Evolutionary conservation across 2,329 filamentous ascomycete species (phyloP), one percentile per base, ranked within the genome.

Genomic region (Teratosphaeria zuluensis): DNA sequence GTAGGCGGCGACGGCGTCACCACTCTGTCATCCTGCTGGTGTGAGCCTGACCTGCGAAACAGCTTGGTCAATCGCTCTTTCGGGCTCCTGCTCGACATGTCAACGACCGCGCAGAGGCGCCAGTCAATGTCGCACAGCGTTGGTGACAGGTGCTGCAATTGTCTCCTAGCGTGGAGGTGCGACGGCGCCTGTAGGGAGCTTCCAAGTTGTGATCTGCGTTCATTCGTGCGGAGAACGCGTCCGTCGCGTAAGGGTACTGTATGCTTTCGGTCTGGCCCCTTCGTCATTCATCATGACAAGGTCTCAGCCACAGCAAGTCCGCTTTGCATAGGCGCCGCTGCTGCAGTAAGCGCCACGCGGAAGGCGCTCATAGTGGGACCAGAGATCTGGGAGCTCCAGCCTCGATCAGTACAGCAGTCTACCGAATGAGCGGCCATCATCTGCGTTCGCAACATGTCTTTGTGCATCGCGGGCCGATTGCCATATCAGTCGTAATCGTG

Each of bases 1-100:
- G 59, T 48, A 11, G 59, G 56, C 33, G 59, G 35, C 55, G 54
- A 56, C 3, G 46, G 14, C 24, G 42, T 48, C n/a, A 48, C 6
- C 4, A 19, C n/a, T 48, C 42, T 8, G n/a, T 48, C 42, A 48
- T 53, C 51, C 53, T 56, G 51, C 8, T 38, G 28, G 35, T 19
- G 7, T 56, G 56, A 33, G 56, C 54, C 21, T 33, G 32, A 46
- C 35, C 52, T 9, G 56, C 38, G 53, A 33, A 57, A 56, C n/a
- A 56, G 19, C 19, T 48, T 51, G 8, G 38, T 19, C 54, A 56
- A 21, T 6, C 54, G 21, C 21, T 56, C 54, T 16, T 31, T 56
- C 4, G 54, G 54, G 33, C 54, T 56, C 31, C 12, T 48, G 35
- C 9, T 51, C 21, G 38, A 24, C 54, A 56, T 56, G 11, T 9